Percentiles rank a stretch among this genome's conserved stretches.
phyloP scores from a whole-genome alignment of 1,284 basidiomycete species.

The Mycosarcoma mackinlayi region DNA sequence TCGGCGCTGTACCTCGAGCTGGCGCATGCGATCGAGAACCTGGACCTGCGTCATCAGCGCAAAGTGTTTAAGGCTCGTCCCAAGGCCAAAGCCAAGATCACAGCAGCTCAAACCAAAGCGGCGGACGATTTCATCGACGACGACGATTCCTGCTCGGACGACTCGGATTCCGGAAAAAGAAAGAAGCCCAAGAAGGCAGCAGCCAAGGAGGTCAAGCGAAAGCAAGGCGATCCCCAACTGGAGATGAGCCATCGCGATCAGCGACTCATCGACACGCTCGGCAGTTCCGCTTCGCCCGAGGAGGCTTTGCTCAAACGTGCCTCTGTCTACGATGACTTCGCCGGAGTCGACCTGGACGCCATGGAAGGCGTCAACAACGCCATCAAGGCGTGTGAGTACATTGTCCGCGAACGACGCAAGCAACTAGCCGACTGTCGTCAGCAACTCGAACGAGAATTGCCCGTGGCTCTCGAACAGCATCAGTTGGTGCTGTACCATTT shows the following conservation, averaged over 20 bases:
- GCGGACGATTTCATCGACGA: conserved; percentile 23
- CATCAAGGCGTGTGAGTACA: conserved; percentile 90
- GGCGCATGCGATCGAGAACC: conserved; percentile 89
- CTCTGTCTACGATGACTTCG: conserved; percentile 51
- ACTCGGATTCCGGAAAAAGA: conserved; percentile 22
- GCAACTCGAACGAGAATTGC: conserved; percentile 77
- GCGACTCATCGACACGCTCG: conserved; percentile 84
- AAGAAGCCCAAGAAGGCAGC: conserved; percentile 30
- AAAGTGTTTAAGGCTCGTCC: conserved; percentile 39
- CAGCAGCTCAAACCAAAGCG: conserved; percentile 2
- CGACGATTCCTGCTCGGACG: conserved; percentile 21
- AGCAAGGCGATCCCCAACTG: conserved; percentile 38
- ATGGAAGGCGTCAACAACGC: conserved; percentile 69
- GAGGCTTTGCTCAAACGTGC: conserved; percentile 69
- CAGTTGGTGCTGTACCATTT: conserved; percentile 75
- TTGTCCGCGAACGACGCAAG: conserved; percentile 81
- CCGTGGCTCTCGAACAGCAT: conserved; percentile 72
- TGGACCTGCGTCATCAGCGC: conserved; percentile 77
- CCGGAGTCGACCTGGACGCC: conserved; percentile 41
- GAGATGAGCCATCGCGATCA: conserved; percentile 79
- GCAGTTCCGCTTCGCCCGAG: conserved; percentile 78
- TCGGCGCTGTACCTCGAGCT: conserved; percentile 93
- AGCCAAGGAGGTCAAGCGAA: conserved; percentile 35
- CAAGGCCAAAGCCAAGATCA: conserved; percentile 25
- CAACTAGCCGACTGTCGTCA: conserved; percentile 83